Conservation (phyloP, 2,329 filamentous ascomycete species). For the Colletotrichum australisinense region DNA sequence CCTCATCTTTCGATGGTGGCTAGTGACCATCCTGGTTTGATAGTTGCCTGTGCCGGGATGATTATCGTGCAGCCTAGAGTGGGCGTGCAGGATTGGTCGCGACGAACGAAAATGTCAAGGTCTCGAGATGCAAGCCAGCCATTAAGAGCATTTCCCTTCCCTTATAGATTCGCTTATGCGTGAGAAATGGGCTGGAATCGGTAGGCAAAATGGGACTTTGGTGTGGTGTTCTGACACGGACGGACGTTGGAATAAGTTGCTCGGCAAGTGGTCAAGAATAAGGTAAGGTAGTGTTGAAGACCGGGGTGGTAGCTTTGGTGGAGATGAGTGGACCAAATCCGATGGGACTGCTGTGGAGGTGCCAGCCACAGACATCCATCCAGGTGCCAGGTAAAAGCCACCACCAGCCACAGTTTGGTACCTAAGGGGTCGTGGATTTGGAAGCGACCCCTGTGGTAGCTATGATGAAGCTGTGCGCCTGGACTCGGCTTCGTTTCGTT, state of each 20-base stretch:
- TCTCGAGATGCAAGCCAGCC: background rate
- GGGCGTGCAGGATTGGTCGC: no score
- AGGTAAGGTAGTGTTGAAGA: background rate
- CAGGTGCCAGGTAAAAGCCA: background rate
- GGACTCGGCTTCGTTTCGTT: conserved; percentile 21
- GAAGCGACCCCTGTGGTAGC: conserved; percentile 19
- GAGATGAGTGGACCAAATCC: background rate
- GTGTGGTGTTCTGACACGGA: background rate
- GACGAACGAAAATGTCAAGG: background rate
- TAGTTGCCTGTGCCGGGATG: conserved; percentile 10
- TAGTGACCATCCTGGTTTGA: background rate
- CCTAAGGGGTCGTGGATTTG: background rate
- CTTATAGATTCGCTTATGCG: background rate
- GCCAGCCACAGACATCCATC: conserved; percentile 3
- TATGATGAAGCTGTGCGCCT: conserved; percentile 18
- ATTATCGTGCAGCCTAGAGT: conserved; percentile 4
- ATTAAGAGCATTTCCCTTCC: background rate
- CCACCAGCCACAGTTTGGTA: background rate
- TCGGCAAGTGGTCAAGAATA: background rate
- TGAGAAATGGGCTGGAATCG: background rate
- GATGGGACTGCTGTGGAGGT: background rate
- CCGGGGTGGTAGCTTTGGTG: background rate
- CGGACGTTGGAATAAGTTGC: conserved; percentile 5
- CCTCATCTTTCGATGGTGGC: background rate
- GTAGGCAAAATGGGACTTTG: conserved; percentile 14